A percentile compares a stretch with the other conserved stretches of the same genome.
Evolutionary conservation across 1,284 basidiomycete species (phyloP).

Genomic region (Quambalaria eucalypti): DNA sequence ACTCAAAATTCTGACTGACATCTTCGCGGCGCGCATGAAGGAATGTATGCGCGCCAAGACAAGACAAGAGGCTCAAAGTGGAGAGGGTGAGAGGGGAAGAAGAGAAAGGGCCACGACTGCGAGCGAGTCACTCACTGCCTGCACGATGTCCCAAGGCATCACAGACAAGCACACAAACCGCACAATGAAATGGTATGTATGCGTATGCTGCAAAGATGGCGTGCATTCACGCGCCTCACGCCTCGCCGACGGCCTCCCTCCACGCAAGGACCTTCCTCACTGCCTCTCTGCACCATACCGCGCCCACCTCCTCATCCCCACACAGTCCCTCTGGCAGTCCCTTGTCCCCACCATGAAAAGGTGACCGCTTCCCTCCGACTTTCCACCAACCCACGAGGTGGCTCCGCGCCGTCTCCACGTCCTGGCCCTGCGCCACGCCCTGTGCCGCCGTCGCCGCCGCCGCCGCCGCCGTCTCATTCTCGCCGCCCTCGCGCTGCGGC

Average conservation of each 20-base stretch:
- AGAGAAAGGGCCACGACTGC: too few relatives aligned
- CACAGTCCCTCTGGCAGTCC: conserved; percentile 28
- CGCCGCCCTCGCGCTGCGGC: not conserved
- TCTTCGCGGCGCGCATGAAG: too few relatives aligned
- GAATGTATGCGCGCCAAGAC: too few relatives aligned
- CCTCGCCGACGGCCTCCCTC: not conserved
- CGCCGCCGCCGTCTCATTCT: not conserved
- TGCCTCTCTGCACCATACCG: conserved; percentile 28
- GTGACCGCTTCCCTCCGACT: conserved; percentile 14
- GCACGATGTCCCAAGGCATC: not conserved
- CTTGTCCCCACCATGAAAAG: conserved; percentile 19
- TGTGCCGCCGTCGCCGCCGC: not conserved
- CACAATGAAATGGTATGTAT: not conserved
- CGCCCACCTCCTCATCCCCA: conserved; percentile 13
- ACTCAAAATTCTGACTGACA: too few relatives aligned
- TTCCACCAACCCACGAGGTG: conserved; percentile 34
- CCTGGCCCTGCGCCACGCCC: conserved; percentile 6
- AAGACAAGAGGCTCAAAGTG: too few relatives aligned
- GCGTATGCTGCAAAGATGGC: not conserved
- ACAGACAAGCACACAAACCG: not conserved
- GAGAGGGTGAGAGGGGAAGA: too few relatives aligned
- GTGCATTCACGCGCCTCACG: not conserved
- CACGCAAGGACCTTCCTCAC: conserved; percentile 21
- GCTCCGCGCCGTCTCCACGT: conserved; percentile 12
- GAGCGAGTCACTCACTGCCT: too few relatives aligned